Conservation (phyloP, 768 basidiomycete species). For the Chalciporus sphaerocephalus region DNA sequence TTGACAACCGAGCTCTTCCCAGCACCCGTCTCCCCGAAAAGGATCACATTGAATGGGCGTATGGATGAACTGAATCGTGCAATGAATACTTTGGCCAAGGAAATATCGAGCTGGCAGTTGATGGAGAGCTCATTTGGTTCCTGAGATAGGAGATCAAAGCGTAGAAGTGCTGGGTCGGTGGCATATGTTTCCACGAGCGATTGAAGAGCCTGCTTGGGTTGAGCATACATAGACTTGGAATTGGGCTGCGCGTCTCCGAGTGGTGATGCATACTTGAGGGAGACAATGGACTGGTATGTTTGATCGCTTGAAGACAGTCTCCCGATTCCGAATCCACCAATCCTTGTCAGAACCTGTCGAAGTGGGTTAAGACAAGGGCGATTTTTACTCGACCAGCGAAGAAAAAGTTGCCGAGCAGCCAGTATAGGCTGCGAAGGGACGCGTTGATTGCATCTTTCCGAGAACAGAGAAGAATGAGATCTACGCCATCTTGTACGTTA, state of each 20-base stretch:
- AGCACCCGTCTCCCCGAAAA: constrained; percentile 35
- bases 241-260: neutral
- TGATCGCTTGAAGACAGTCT: constrained; percentile 4
- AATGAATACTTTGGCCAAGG: neutral
- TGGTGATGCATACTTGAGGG: neutral
- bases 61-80: neutral
- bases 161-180: neutral
- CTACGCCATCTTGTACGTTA: constrained; percentile 27
- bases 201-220: neutral
- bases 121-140: neutral
- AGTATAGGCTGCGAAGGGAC: constrained; percentile 28
- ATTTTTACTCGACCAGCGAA: constrained; percentile 32
- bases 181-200: neutral
- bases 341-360: constrained; percentile 23
- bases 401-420: constrained; percentile 31
- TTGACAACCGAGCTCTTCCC: constrained; percentile 36
- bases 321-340: constrained; percentile 34
- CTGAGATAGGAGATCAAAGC: neutral
- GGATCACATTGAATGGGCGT: constrained; percentile 23
- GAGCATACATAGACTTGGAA: neutral
- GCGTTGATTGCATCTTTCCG: constrained; percentile 28
- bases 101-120: neutral
- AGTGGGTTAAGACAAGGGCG: constrained; percentile 33
- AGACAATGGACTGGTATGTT: neutral
- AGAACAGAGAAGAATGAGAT: constrained; percentile 34